Percentiles rank a stretch among this genome's conserved stretches.
These are phyloP conservation scores for Setaria italica DNA, from an alignment of 202 grass and related monocot genomes.

Conservation along the genomic window DNA sequence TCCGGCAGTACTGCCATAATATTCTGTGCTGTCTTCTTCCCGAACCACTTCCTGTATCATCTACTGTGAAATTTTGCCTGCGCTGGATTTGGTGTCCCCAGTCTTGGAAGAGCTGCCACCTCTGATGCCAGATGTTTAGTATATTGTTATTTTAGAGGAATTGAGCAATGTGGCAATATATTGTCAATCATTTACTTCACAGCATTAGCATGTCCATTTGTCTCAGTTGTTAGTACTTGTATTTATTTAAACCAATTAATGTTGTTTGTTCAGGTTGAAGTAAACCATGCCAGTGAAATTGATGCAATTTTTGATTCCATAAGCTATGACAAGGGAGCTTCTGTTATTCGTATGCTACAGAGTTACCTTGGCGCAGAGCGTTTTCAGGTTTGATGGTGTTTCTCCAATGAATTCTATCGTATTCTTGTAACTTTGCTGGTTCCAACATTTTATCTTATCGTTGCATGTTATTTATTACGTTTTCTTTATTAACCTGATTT, in stretches of 20 bases:
- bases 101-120: background rate
- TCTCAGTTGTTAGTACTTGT: slow-evolving; percentile 32
- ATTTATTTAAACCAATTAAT: slow-evolving; percentile 8
- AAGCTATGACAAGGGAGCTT: slow-evolving; percentile 91
- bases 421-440: slow-evolving; percentile 47
- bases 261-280: slow-evolving; percentile 62
- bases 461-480: slow-evolving; percentile 1
- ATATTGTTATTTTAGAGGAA: slow-evolving; percentile 15
- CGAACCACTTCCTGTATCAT: background rate
- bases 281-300: slow-evolving; percentile 88
- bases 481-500: slow-evolving; percentile 12
- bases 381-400: slow-evolving; percentile 73
- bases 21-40: background rate
- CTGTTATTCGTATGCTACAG: slow-evolving; percentile 92
- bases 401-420: slow-evolving; percentile 15
- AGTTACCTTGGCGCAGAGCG: slow-evolving; percentile 79
- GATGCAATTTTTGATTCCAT: slow-evolving; percentile 94
- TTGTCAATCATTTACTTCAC: background rate
- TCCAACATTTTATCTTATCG: slow-evolving; percentile 30
- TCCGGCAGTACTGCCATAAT: background rate
- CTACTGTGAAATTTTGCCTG: background rate
- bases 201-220: slow-evolving; percentile 29
- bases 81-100: background rate
- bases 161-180: background rate
- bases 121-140: background rate